Conservation (phyloP, 768 basidiomycete species). For the Artomyces pyxidatus region DNA sequence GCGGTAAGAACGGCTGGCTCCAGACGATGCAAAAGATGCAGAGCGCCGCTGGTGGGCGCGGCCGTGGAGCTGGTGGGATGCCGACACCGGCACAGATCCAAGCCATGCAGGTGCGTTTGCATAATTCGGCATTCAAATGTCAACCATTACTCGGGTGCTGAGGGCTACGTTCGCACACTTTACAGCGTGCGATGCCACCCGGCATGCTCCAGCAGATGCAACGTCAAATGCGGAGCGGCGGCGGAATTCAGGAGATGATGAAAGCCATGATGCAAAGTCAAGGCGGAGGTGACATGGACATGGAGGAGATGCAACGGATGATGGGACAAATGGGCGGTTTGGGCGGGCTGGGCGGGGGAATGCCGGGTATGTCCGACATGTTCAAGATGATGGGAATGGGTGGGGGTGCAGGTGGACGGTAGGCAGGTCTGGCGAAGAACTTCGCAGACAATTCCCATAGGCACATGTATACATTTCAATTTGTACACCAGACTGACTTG, state of each 20-base stretch:
- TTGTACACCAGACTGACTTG: neutral
- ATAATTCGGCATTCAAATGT: neutral
- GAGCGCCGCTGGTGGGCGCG: slow-evolving; percentile 74
- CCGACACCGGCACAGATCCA: slow-evolving; percentile 91
- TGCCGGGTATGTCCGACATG: slow-evolving; percentile 71
- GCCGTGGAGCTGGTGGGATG: slow-evolving; percentile 81
- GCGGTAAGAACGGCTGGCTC: slow-evolving; percentile 94
- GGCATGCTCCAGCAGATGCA: slow-evolving; percentile 95
- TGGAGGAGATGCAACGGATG: slow-evolving; percentile 97
- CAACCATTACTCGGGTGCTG: neutral
- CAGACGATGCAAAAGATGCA: slow-evolving; percentile 94
- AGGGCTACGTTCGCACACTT: neutral
- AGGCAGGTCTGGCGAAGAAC: neutral
- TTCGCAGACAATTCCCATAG: neutral
- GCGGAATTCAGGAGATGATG: slow-evolving; percentile 98
- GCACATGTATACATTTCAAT: neutral
- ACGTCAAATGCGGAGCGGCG: slow-evolving; percentile 66
- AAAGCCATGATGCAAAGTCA: slow-evolving; percentile 95
- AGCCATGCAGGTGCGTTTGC: slow-evolving; percentile 78
- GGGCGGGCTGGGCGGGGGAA: slow-evolving; percentile 57
- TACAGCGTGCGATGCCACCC: slow-evolving; percentile 85
- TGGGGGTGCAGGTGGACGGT: slow-evolving; percentile 11
- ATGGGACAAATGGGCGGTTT: slow-evolving; percentile 81
- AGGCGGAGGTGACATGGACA: slow-evolving; percentile 82
- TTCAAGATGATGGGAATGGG: slow-evolving; percentile 69